Evolutionary conservation across 805 yeast genomes (phyloP).

Genomic region (Metschnikowia proteae): DNA sequence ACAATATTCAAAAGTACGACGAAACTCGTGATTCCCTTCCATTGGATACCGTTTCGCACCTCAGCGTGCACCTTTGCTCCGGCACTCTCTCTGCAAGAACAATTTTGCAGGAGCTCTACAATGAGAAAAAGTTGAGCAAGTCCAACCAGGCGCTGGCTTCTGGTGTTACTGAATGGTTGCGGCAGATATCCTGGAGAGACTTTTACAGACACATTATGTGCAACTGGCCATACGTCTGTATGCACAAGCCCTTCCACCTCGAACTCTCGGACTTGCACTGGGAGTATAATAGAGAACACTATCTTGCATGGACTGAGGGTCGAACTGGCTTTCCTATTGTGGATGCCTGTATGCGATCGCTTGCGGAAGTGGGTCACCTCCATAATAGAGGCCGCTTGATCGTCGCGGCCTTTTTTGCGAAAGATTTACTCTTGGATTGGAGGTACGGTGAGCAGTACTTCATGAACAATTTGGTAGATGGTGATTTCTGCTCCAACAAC

Average conservation of each 20-base stretch:
- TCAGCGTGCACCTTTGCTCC: constrained; percentile 44
- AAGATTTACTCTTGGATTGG: constrained; percentile 52
- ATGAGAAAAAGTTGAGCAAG: constrained; percentile 23
- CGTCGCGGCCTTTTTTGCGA: constrained; percentile 48
- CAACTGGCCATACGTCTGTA: constrained; percentile 49
- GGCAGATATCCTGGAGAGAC: constrained; percentile 60
- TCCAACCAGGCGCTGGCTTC: constrained; percentile 25
- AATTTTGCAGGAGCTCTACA: constrained; percentile 27
- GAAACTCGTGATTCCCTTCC: constrained; percentile 29
- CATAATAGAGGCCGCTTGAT: constrained; percentile 55
- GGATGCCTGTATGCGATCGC: constrained; percentile 56
- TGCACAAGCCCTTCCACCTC: constrained; percentile 48
- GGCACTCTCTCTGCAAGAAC: constrained; percentile 46
- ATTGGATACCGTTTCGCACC: constrained; percentile 33
- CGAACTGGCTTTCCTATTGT: constrained; percentile 54
- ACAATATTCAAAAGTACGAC: constrained; percentile 28
- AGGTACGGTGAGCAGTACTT: constrained; percentile 53
- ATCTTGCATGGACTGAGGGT: constrained; percentile 51
- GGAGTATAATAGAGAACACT: constrained; percentile 41
- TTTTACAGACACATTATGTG: constrained; percentile 48
- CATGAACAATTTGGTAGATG: constrained; percentile 45
- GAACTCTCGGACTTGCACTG: constrained; percentile 40
- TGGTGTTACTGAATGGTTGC: constrained; percentile 43
- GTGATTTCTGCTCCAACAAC: constrained; percentile 51
- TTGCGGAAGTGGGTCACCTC: constrained; percentile 50